phyloP scores from a whole-genome alignment of 768 basidiomycete genomes.

The Cubamyces lactineus region DNA sequence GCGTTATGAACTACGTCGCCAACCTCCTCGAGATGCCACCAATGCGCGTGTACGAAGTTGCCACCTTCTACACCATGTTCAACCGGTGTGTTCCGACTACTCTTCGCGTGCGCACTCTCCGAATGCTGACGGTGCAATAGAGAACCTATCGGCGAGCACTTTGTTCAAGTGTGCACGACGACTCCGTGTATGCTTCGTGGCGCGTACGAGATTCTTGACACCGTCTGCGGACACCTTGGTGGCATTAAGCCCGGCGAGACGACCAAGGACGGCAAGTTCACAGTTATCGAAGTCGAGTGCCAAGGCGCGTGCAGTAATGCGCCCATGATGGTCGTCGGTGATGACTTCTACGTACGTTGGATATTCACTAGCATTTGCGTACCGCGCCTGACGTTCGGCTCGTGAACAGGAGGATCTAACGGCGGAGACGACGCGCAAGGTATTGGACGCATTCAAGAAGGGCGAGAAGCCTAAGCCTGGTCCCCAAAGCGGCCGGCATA shows the following conservation, averaged over 20 bases:
- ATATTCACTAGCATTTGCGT: not conserved
- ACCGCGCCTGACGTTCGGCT: not conserved
- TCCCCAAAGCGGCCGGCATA: constrained; percentile 84
- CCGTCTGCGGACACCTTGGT: constrained; percentile 81
- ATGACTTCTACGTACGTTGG: constrained; percentile 89
- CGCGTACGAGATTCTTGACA: constrained; percentile 86
- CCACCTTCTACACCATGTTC: constrained; percentile 99
- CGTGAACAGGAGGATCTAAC: constrained; percentile 80
- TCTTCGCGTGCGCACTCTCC: not conserved
- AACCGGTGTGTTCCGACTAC: constrained; percentile 67
- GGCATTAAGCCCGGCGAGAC: constrained; percentile 87
- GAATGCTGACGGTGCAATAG: constrained; percentile 40
- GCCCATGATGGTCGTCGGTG: constrained; percentile 93
- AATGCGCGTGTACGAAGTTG: constrained; percentile 99
- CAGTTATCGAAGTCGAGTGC: constrained; percentile 97
- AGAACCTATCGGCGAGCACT: constrained; percentile 91
- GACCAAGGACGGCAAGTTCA: constrained; percentile 96
- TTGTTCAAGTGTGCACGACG: constrained; percentile 98
- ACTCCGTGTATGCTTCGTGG: constrained; percentile 97
- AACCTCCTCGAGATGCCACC: constrained; percentile 91
- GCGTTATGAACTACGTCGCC: constrained; percentile 98
- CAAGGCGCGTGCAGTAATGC: constrained; percentile 98
- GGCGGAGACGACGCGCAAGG: constrained; percentile 70
- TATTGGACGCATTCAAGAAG: constrained; percentile 77
- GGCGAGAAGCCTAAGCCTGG: constrained; percentile 93